Evolutionary conservation across 2,329 filamentous ascomycete genomes (phyloP).

Genomic region (Achaetomium macrosporum): DNA sequence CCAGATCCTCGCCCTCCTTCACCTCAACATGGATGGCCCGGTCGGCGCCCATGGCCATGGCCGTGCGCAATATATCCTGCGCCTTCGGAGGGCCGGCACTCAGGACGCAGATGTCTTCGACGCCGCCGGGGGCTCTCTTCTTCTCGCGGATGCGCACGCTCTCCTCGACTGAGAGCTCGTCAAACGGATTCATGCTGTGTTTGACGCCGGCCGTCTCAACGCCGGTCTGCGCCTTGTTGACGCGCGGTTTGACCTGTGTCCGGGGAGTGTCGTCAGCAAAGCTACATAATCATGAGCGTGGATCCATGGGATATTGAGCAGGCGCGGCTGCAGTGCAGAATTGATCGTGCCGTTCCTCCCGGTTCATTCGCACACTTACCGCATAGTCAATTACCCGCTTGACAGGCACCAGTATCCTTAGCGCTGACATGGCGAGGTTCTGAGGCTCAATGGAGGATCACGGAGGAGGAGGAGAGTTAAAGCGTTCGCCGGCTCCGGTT

Average conservation of each 20-base stretch:
- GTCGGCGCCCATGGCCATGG: constrained; percentile 98
- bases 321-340: neutral
- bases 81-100: constrained; percentile 84
- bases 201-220: constrained; percentile 92
- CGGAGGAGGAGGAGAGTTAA: constrained; percentile 9
- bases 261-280: constrained; percentile 2
- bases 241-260: constrained; percentile 58
- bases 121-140: constrained; percentile 63
- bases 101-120: constrained; percentile 88
- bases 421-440: constrained; percentile 48
- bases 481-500: constrained; percentile 5
- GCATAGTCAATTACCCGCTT: constrained; percentile 87
- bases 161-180: constrained; percentile 97
- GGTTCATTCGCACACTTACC: constrained; percentile 41
- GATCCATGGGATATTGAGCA: constrained; percentile 3
- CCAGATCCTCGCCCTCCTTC: constrained; percentile 68
- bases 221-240: constrained; percentile 70
- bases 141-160: constrained; percentile 90
- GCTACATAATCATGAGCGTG: neutral
- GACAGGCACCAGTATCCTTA: constrained; percentile 72
- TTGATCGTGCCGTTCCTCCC: neutral
- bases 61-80: constrained; percentile 83
- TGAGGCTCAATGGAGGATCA: constrained; percentile 22
- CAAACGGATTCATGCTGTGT: constrained; percentile 98
- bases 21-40: constrained; percentile 81